Percentiles rank a stretch among this genome's conserved stretches.
Conservation (phyloP, 2,329 filamentous ascomycete genomes). For the Aspergillus hortae region DNA sequence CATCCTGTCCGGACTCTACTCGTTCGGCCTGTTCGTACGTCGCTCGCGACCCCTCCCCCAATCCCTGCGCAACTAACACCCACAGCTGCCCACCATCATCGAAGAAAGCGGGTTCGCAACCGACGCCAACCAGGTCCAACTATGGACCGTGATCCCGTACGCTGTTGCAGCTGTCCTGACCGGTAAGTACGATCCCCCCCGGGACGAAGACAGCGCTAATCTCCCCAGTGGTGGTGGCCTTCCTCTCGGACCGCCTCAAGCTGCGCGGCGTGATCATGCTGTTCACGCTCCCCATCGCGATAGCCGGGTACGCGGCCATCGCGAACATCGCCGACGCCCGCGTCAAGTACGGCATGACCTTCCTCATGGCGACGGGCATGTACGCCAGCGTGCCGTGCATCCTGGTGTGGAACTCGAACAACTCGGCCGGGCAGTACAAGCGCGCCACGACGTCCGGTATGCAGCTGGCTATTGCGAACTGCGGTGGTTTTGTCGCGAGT, state of each 20-base stretch:
- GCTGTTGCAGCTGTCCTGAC: conserved; percentile 57
- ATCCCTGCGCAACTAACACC: not conserved
- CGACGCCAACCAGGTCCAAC: conserved; percentile 56
- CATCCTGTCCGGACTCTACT: conserved; percentile 57
- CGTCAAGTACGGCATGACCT: conserved; percentile 63
- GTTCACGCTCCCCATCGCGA: conserved; percentile 59
- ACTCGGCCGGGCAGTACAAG: conserved; percentile 67
- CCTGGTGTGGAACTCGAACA: conserved; percentile 65
- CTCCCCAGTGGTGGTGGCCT: conserved; percentile 37
- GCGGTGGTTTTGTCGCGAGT: conserved; percentile 64
- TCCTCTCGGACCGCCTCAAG: conserved; percentile 59
- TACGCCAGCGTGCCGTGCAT: conserved; percentile 62
- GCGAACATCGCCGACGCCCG: conserved; percentile 51
- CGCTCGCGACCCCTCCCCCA: conserved; percentile 1
- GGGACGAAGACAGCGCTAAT: not conserved
- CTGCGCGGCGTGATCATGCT: conserved; percentile 62
- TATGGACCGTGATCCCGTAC: conserved; percentile 64
- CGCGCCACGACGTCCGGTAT: conserved; percentile 63
- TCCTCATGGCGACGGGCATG: conserved; percentile 63
- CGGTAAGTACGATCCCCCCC: conserved; percentile 32
- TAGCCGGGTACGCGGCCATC: conserved; percentile 63
- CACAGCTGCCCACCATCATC: conserved; percentile 62
- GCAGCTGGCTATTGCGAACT: conserved; percentile 65
- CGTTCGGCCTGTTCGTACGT: conserved; percentile 61
- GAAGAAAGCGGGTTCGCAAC: conserved; percentile 52